Percentiles rank a stretch among this genome's conserved stretches.
These are phyloP conservation scores for Coemansia sp. DNA, from an alignment of 192 early-diverging fungal genomes.

Conservation along the genomic window DNA sequence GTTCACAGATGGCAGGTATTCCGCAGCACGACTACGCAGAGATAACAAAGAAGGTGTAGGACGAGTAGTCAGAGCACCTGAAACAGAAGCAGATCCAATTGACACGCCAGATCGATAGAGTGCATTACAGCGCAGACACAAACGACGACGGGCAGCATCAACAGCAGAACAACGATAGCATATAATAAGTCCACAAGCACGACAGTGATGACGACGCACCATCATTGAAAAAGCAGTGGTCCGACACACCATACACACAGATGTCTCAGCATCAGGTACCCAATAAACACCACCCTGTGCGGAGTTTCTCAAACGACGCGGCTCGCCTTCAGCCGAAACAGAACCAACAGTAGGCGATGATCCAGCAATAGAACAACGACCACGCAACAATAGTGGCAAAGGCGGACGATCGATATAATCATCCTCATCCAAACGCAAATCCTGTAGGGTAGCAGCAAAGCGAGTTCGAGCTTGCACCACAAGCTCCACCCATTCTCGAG, in stretches of 20 bases:
- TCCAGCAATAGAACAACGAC: conserved; percentile 48
- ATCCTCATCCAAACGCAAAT: conserved; percentile 50
- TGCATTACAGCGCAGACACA: conserved; percentile 34
- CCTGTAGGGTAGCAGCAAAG: conserved; percentile 30
- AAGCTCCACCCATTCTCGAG: conserved; percentile 31
- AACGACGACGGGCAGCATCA: conserved; percentile 14
- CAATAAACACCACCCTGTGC: conserved; percentile 38
- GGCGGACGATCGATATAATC: conserved; percentile 50
- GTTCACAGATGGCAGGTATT: conserved; percentile 19
- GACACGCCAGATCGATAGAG: neutral
- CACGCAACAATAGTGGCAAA: conserved; percentile 26
- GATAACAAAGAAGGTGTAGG: conserved; percentile 24
- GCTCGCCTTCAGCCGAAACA: conserved; percentile 1
- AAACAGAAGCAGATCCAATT: neutral
- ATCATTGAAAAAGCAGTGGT: conserved; percentile 55
- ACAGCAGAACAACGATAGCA: conserved; percentile 54
- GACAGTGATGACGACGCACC: conserved; percentile 55
- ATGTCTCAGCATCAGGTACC: conserved; percentile 51
- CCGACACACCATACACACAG: conserved; percentile 55
- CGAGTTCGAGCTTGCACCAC: conserved; percentile 21
- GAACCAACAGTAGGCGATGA: neutral
- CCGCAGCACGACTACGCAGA: conserved; percentile 31
- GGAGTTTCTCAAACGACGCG: conserved; percentile 11
- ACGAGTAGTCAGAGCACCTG: neutral
- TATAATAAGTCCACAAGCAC: conserved; percentile 50